Evolutionary conservation across 1,139 yeast genomes (phyloP), one percentile per base, ranked within the genome.

Genomic region (Debaryomyces coudertii): DNA sequence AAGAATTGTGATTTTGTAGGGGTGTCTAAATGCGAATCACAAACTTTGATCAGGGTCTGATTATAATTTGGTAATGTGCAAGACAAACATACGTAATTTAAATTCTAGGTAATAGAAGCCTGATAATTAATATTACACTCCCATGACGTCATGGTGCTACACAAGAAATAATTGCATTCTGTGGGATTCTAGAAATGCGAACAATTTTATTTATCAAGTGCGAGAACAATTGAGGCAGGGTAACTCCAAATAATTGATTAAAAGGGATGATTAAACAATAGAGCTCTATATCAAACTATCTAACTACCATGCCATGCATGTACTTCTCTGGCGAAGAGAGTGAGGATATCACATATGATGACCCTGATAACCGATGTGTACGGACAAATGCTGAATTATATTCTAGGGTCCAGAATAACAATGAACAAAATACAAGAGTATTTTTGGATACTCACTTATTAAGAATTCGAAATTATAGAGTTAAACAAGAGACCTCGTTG

Each of bases 381-480:
- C 22, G 12, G 14, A 15, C 31, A 39, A 30, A 31, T 18, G 2
- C 30, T 4, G 36, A 22, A 7, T n/a, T 39, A 30, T 39, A 14
- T 23, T 6, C 2, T 15, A 15, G 15, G 11, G 36, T 31, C 4
- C 36, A 9, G 14, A 31, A 39, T 31, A 31, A 39, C 24, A 9
- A 31, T 3, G 30, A 39, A 39, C 22, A 39, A 39, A 39, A 39
- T 31, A 16, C 28, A 15, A 39, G 42, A 9, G 42, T 31, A 14
- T 39, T 39, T 15, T 39, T 39, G 30, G 42, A 39, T 23, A 39
- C 42, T 23, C 36, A 22, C 15, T 23, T 39, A 24, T 14, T 30
- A 7, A 16, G 12, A 12, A 15, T 36, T 25, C 28, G 28, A n/a
- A n/a, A n/a, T 25, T 9, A 25, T 25, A n/a, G n/a, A 25, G 28